These are phyloP conservation scores for Ophiostoma triangulosporum DNA, from an alignment of 2,329 filamentous ascomycete species.

Conservation along the genomic window DNA sequence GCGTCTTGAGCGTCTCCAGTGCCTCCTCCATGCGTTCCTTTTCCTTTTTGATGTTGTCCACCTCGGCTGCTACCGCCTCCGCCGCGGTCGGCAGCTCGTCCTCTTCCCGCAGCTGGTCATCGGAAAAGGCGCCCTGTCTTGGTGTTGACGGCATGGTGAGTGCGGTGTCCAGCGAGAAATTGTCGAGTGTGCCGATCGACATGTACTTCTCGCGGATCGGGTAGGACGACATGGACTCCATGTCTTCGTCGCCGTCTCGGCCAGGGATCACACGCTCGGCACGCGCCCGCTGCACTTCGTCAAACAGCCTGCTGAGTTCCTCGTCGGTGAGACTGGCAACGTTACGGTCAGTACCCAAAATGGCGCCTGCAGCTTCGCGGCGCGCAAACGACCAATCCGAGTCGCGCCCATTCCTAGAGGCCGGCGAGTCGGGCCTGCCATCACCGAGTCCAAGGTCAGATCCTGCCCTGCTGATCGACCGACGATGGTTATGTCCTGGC, in stretches of 20 bases:
- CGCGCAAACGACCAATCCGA: conserved; percentile 92
- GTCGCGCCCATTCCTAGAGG: conserved; percentile 60
- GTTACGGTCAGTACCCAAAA: conserved; percentile 82
- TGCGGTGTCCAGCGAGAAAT: conserved; percentile 87
- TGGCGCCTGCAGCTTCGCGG: conserved; percentile 81
- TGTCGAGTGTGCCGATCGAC: conserved; percentile 87
- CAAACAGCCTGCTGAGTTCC: conserved; percentile 83
- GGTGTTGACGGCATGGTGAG: conserved; percentile 92
- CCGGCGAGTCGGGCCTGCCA: conserved; percentile 67
- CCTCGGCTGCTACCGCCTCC: conserved; percentile 61
- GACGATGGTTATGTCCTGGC: conserved; percentile 69
- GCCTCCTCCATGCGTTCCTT: conserved; percentile 77
- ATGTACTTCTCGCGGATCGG: conserved; percentile 87
- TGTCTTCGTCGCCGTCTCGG: conserved; percentile 76
- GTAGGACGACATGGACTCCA: conserved; percentile 79
- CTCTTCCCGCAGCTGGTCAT: conserved; percentile 54
- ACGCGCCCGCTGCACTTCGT: conserved; percentile 80
- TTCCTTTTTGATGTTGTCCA: conserved; percentile 72
- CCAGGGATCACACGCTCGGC: conserved; percentile 56
- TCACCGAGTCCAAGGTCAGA: conserved; percentile 54
- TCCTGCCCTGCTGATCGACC: conserved; percentile 62
- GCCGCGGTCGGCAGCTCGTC: conserved; percentile 39
- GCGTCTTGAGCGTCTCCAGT: conserved; percentile 62
- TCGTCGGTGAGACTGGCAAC: conserved; percentile 84
- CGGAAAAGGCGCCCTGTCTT: conserved; percentile 53